These are phyloP conservation scores for Puccinellia tenuiflora DNA, from an alignment of 176 grass and related monocot genomes.

Conservation along the genomic window DNA sequence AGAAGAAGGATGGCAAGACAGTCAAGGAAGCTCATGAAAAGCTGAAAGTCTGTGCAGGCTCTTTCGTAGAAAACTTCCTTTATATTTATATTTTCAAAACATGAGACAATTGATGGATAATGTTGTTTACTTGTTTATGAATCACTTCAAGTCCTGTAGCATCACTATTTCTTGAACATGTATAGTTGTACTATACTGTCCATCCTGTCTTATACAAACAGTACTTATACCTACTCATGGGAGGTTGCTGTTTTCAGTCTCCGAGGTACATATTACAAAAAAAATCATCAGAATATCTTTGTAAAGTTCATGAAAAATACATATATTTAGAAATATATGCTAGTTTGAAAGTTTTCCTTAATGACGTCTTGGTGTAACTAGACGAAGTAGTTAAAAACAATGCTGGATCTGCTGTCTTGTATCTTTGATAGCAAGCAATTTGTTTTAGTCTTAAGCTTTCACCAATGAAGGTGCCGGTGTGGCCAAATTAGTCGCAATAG, in stretches of 20 bases:
- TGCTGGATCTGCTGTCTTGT: neutral
- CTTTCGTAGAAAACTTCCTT: neutral
- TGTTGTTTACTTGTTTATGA: slow-evolving; percentile 4
- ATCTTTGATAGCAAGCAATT: neutral
- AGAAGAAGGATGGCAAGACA: slow-evolving; percentile 87
- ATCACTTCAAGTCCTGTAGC: neutral
- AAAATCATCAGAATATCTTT: neutral
- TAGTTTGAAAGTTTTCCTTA: neutral
- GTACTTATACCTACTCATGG: neutral
- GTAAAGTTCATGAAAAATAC: neutral
- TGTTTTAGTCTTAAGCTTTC: neutral
- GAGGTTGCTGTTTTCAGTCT: slow-evolving; percentile 4
- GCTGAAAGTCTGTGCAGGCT: slow-evolving; percentile 50
- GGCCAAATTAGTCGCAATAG: neutral
- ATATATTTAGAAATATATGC: neutral
- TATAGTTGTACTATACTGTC: neutral
- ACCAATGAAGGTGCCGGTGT: neutral
- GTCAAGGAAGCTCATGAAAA: slow-evolving; percentile 93
- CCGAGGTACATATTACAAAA: neutral
- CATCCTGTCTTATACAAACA: neutral
- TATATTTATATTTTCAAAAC: neutral
- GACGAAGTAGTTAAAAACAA: neutral
- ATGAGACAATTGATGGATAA: neutral
- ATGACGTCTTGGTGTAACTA: neutral
- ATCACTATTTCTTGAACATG: neutral